A percentile compares a stretch with the other conserved stretches of the same genome.
phyloP scores from a whole-genome alignment of 2,329 filamentous ascomycete species.

The Colletotrichum brevisporum region DNA sequence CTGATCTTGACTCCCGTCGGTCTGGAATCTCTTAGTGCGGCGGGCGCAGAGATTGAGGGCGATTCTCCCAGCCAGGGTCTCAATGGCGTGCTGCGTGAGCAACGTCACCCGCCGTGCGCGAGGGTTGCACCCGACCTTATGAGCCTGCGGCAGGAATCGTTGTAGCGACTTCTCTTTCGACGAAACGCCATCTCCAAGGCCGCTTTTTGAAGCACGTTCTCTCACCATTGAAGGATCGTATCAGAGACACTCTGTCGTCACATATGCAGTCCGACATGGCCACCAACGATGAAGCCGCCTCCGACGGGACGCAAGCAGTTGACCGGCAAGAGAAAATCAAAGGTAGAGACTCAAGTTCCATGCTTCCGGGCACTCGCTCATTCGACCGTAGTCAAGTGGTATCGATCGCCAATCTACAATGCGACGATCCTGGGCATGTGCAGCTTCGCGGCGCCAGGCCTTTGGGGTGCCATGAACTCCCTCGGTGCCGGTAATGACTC shows the following conservation, averaged over 20 bases:
- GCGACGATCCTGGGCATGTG: constrained; percentile 48
- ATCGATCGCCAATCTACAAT: constrained; percentile 47
- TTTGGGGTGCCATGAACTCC: constrained; percentile 48
- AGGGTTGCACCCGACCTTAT: neutral
- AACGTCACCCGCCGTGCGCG: constrained; percentile 12
- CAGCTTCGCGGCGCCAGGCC: constrained; percentile 47
- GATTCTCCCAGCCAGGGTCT: constrained; percentile 17
- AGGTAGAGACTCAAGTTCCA: neutral
- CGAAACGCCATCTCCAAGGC: too few relatives aligned
- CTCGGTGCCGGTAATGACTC: constrained; percentile 43
- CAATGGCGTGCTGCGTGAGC: constrained; percentile 34
- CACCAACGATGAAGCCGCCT: neutral
- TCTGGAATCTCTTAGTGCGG: constrained; percentile 8
- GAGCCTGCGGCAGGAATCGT: neutral
- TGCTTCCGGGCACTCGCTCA: neutral
- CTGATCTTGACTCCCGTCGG: neutral
- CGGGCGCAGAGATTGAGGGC: constrained; percentile 9
- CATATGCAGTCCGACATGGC: neutral
- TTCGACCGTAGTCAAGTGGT: constrained; percentile 41
- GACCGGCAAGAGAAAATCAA: neutral
- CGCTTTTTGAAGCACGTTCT: too few relatives aligned
- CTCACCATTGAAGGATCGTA: neutral
- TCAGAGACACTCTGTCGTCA: too few relatives aligned
- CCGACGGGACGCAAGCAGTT: neutral
- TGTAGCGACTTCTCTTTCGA: neutral